phyloP scores from a whole-genome alignment of 2,329 filamentous ascomycete species.

The Cladosporium austrohemisphaericum region DNA sequence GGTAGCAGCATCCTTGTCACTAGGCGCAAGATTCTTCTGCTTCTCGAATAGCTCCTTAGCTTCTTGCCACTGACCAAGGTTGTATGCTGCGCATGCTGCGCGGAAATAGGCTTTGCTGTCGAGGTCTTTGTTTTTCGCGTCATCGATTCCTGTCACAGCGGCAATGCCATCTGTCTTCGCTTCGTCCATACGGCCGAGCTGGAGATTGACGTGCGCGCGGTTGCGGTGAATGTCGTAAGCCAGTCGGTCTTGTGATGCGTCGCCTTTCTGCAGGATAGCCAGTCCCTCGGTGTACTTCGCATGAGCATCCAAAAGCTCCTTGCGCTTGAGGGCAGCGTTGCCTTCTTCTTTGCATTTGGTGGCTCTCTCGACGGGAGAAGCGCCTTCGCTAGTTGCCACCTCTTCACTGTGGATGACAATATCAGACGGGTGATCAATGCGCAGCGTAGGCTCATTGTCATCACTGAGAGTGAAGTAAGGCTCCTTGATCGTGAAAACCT shows the following conservation, averaged over 20 bases:
- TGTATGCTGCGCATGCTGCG: conserved; percentile 20
- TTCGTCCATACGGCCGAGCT: conserved; percentile 30
- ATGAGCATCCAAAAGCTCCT: conserved; percentile 21
- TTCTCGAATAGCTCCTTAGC: conserved; percentile 17
- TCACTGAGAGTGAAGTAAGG: conserved; percentile 30
- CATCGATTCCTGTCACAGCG: conserved; percentile 27
- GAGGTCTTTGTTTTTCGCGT: conserved; percentile 28
- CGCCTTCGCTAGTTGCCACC: not conserved
- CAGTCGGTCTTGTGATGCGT: conserved; percentile 7
- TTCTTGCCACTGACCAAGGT: conserved; percentile 17
- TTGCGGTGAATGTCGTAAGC: conserved; percentile 24
- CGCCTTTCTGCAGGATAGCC: not conserved
- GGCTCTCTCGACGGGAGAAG: conserved; percentile 14
- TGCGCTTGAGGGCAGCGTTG: conserved; percentile 27
- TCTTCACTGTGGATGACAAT: conserved; percentile 14
- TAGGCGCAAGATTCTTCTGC: conserved; percentile 15
- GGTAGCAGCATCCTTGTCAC: conserved; percentile 14
- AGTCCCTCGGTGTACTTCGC: conserved; percentile 24
- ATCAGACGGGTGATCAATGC: conserved; percentile 31
- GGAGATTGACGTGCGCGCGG: conserved; percentile 33
- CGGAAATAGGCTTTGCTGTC: conserved; percentile 23
- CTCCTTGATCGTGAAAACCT: conserved; percentile 28
- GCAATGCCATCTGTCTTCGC: conserved; percentile 31
- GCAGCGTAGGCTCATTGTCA: conserved; percentile 26
- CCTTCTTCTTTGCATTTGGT: conserved; percentile 28